A percentile compares a stretch with the other conserved stretches of the same genome.
phyloP scores from a whole-genome alignment of 495 filamentous ascomycete species.

The Neurospora sp. region DNA sequence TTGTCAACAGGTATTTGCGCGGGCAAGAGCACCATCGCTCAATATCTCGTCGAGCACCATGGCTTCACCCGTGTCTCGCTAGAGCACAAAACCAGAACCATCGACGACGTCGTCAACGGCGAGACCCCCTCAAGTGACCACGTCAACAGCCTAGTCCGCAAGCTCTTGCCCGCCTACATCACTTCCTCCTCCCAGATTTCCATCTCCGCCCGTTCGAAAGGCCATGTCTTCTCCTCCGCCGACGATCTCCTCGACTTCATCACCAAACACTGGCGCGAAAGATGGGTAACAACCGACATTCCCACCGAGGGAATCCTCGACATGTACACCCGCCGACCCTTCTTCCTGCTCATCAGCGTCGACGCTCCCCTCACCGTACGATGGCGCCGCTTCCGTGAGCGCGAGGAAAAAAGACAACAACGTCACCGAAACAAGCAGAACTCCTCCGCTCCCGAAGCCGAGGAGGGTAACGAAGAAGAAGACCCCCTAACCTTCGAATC shows the following conservation, averaged over 20 bases:
- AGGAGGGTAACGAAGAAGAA: conserved; percentile 13
- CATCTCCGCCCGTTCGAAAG: conserved; percentile 6
- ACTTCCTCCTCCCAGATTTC: conserved; percentile 2
- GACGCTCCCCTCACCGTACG: conserved; percentile 79
- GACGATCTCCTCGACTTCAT: conserved; percentile 69
- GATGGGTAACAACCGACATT: conserved; percentile 79
- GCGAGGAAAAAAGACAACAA: conserved; percentile 7
- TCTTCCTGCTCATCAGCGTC: conserved; percentile 85
- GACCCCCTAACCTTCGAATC: conserved; percentile 53
- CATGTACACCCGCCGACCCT: conserved; percentile 64
- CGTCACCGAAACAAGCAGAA: conserved; percentile 56
- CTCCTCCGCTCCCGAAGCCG: conserved; percentile 36
- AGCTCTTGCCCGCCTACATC: neutral
- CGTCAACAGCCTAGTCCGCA: neutral
- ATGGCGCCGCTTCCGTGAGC: conserved; percentile 56
- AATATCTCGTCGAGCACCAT: conserved; percentile 68
- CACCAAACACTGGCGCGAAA: conserved; percentile 70
- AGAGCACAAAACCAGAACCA: conserved; percentile 5
- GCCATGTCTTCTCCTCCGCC: conserved; percentile 44
- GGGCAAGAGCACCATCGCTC: conserved; percentile 77
- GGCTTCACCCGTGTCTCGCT: conserved; percentile 56
- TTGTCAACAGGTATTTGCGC: conserved; percentile 64
- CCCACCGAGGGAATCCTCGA: conserved; percentile 59
- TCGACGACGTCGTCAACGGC: neutral
- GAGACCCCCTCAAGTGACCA: neutral